Base-by-base conservation (phyloP, 768 basidiomycete genomes). In the Suillus subluteus region DNA sequence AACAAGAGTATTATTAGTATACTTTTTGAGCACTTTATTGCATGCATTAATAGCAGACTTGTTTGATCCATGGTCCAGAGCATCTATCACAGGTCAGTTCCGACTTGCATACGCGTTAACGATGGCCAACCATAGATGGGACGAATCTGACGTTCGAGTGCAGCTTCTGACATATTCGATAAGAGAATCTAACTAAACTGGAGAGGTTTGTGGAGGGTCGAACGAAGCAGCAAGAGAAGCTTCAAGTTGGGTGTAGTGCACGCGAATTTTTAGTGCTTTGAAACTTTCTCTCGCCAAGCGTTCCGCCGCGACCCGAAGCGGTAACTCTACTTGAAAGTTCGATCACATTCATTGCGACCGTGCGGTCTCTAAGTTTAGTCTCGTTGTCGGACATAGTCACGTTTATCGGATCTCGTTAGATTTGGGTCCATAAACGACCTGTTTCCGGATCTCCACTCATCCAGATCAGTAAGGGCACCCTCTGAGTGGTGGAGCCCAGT, bases 1-100 rank as follows among this genome's bases (percentile, higher is more conserved):
- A 73, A 92, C 78, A 40, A 94, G 81, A 52, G 86, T 81, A 76
- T 87, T 91, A 75, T 85, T 88, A 35, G 91, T 90, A 71, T 93
- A 86, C 80, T 94, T 95, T 79, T 94, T 95, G 70, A 95, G 84
- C 37, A 95, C 76, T 78, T 95, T 95, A 77, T 94, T 95, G 80
- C 93, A 94, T 9, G 88, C 83, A 48, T 93, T 88, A 64, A 95
- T 85, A 23, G 94, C 94, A 46, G 91, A 88, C 81, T 95, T 95
- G 81, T 91, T 92, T 16, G 92, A 92, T 58, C 91, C 90, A 55
- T 87, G 91, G 80, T 95, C 94, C 69, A 95, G 82, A 56, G 94
- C 89, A 84, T 95, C 94, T 95, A 75, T 4, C 61, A 66, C 4
- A 23, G 62, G 65, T 67, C 52, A 69, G 63, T 50, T 41, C 40